Evolutionary conservation across 768 basidiomycete species (phyloP).

Genomic region (Kwoniella bestiolae): DNA sequence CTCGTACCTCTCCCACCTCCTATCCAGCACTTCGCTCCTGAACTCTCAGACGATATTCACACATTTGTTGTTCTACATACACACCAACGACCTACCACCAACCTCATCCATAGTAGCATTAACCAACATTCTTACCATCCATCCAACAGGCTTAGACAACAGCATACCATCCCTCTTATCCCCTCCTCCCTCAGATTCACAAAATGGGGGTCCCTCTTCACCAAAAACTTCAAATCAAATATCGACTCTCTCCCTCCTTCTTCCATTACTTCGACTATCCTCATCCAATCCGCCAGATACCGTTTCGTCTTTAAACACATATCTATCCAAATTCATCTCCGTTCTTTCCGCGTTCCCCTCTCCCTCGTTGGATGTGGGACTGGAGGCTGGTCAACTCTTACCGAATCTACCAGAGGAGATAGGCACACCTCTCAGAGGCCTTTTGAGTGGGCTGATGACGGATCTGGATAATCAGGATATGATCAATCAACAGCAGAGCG

Average conservation of each 20-base stretch:
- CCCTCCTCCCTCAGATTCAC: slow-evolving; percentile 9
- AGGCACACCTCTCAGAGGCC: slow-evolving; percentile 30
- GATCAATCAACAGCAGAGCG: not conserved
- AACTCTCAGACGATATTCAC: slow-evolving; percentile 21
- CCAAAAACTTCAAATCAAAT: slow-evolving; percentile 20
- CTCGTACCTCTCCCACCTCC: slow-evolving; percentile 31
- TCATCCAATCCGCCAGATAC: slow-evolving; percentile 17
- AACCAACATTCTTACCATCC: slow-evolving; percentile 15
- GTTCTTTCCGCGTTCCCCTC: slow-evolving; percentile 39
- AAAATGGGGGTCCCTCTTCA: slow-evolving; percentile 41
- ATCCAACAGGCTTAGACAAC: slow-evolving; percentile 23
- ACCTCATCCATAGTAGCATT: slow-evolving; percentile 21
- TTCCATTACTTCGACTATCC: slow-evolving; percentile 37
- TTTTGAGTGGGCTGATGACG: slow-evolving; percentile 46
- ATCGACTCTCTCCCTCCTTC: slow-evolving; percentile 29
- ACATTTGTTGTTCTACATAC: slow-evolving; percentile 17
- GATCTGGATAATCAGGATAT: slow-evolving; percentile 35
- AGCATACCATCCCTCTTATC: slow-evolving; percentile 27
- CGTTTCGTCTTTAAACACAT: slow-evolving; percentile 16
- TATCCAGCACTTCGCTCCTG: slow-evolving; percentile 1
- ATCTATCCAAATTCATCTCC: slow-evolving; percentile 20
- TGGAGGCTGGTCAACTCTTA: slow-evolving; percentile 38
- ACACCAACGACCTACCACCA: slow-evolving; percentile 5
- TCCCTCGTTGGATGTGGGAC: slow-evolving; percentile 46
- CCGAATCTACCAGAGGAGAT: slow-evolving; percentile 36